Conservation (phyloP, 768 basidiomycete species). For the Boletus edulis region DNA sequence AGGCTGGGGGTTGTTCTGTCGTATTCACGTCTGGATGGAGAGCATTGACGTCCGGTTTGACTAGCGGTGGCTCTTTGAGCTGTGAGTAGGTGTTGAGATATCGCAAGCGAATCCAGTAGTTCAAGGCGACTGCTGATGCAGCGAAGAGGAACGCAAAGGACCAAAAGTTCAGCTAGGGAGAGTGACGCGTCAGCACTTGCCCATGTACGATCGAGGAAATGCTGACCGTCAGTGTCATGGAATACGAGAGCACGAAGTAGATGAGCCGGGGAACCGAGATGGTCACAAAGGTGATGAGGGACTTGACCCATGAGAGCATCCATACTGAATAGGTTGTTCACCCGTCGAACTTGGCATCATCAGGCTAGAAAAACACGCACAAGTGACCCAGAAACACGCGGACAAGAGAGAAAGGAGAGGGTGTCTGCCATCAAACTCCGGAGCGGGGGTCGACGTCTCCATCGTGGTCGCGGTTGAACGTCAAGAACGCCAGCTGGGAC, state of each 20-base stretch:
- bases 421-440: slow-evolving; percentile 46
- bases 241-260: slow-evolving; percentile 78
- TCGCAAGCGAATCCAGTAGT: slow-evolving; percentile 83
- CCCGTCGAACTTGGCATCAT: background rate
- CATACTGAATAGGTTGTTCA: slow-evolving; percentile 52
- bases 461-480: slow-evolving; percentile 21
- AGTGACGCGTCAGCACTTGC: slow-evolving; percentile 1
- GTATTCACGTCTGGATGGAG: slow-evolving; percentile 91
- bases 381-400: slow-evolving; percentile 80
- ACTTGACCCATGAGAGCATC: slow-evolving; percentile 75
- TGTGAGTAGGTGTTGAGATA: slow-evolving; percentile 75
- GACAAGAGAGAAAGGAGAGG: slow-evolving; percentile 75
- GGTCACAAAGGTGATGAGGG: slow-evolving; percentile 74
- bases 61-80: slow-evolving; percentile 76
- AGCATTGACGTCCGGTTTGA: slow-evolving; percentile 81
- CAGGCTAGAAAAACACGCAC: slow-evolving; percentile 44
- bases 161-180: slow-evolving; percentile 81
- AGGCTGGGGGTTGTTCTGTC: slow-evolving; percentile 65
- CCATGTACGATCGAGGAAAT: background rate
- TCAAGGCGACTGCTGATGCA: slow-evolving; percentile 61
- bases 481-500: background rate
- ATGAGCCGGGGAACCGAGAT: slow-evolving; percentile 80
- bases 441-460: slow-evolving; percentile 19
- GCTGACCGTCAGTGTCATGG: slow-evolving; percentile 82
- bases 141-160: slow-evolving; percentile 79